A percentile compares a stretch with the other conserved stretches of the same genome.
These are phyloP conservation scores for Ilyonectria robusta DNA, from an alignment of 2,329 filamentous ascomycete genomes.

Conservation along the genomic window DNA sequence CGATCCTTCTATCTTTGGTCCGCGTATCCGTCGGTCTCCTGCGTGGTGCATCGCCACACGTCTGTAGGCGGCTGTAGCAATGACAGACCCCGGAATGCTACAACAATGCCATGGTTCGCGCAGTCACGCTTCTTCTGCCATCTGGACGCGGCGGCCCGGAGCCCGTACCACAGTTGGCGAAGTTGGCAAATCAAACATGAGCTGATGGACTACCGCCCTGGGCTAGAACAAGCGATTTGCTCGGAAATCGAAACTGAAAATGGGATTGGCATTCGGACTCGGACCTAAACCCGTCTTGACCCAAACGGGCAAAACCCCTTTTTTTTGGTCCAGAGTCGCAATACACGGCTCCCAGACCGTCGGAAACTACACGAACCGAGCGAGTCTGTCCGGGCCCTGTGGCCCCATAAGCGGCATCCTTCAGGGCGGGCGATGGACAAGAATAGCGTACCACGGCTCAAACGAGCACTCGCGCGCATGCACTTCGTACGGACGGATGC, in stretches of 20 bases:
- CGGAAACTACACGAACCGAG: not conserved
- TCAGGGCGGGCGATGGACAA: not conserved
- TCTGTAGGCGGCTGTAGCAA: not conserved
- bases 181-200: not conserved
- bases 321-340: not conserved
- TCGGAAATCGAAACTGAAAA: not conserved
- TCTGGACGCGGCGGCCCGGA: not conserved
- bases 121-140: not conserved
- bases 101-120: not conserved
- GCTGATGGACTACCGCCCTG: not conserved
- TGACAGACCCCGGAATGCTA: too few relatives aligned
- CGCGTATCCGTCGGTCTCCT: not conserved
- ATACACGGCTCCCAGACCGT: not conserved
- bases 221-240: too few relatives aligned
- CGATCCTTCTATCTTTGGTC: not conserved
- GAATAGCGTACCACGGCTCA: not conserved
- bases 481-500: not conserved
- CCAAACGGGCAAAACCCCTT: constrained; percentile 6
- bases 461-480: not conserved
- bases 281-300: not conserved
- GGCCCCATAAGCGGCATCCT: not conserved
- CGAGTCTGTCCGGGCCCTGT: not conserved
- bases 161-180: not conserved
- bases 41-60: not conserved
- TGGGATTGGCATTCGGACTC: not conserved